Evolutionary conservation across 176 grass and related monocot genomes (phyloP), one percentile per base, ranked within the genome.

Genomic region (Thalia dealbata): DNA sequence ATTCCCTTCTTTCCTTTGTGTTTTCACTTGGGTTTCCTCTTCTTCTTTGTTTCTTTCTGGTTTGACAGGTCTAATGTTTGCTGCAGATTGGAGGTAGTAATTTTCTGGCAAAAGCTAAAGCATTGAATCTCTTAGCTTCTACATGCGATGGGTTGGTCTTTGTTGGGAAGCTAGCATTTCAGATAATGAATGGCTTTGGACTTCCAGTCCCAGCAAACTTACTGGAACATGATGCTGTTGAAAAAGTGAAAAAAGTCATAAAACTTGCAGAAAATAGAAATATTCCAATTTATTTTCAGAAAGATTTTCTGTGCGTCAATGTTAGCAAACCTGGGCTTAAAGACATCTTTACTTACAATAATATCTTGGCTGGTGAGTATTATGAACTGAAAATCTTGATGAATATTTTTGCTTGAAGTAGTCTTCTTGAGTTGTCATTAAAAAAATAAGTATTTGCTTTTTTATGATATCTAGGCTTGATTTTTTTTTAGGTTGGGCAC

Each of bases 21-120:
- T 50, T 82, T 72, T 50, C 21, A 35, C 18, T 21, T 71, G 23
- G 32, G 19, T 54, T 77, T 76, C 58, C 6, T 27, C 14, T 29
- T 25, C n/a, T 16, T 79, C 11, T 66, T 43, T 74, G 12, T 74
- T 38, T 56, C 75, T 18, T 44, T 58, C 14, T 42, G 10, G 76
- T 79, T 79, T 45, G 29, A 32, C 7, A 22, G 78, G 63, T 71
- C 19, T 28, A 65, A 74, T 19, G 75, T 83, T 79, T 86, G 69
- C 82, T 84, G 78, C 82, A 96, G 92, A 91, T 96, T 82, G 92
- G 92, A 83, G 89, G 92, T 26, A 82, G 83, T 73, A 89, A 91
- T 62, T 91, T 91, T 66, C 83, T 84, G 71, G 83, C 81, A 78
- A 96, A 96, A 76, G 74, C 84, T 72, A 62, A 75, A 27, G 88